These are phyloP conservation scores for Straminergon stramineum DNA, from an alignment of 225 moss, liverwort and hornwort species.

Conservation along the genomic window DNA sequence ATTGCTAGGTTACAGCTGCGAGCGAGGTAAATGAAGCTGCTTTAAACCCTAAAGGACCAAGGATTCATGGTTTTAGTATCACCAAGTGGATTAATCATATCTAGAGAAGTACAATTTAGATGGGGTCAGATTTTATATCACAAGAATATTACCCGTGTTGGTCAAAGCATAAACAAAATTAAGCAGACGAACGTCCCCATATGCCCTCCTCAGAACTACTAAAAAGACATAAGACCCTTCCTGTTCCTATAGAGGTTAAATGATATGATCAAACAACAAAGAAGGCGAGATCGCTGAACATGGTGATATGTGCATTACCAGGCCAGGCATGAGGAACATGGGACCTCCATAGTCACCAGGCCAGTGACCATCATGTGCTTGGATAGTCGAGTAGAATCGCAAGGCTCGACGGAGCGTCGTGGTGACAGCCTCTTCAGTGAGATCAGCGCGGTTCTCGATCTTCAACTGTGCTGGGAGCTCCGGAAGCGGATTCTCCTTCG, in stretches of 20 bases:
- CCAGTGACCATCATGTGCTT: constrained; percentile 95
- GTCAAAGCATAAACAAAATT: neutral
- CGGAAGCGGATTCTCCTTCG: constrained; percentile 56
- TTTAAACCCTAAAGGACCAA: neutral
- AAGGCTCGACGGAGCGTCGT: constrained; percentile 58
- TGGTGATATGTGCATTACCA: constrained; percentile 30
- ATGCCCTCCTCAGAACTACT: neutral
- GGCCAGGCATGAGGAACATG: constrained; percentile 95
- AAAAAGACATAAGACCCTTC: neutral
- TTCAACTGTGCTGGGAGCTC: constrained; percentile 48
- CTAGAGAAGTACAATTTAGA: neutral
- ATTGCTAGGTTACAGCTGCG: neutral
- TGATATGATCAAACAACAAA: neutral
- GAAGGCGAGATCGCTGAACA: neutral
- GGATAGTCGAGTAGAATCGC: constrained; percentile 79
- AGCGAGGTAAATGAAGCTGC: neutral
- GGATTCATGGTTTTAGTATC: neutral
- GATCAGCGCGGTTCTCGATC: constrained; percentile 22
- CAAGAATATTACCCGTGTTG: neutral
- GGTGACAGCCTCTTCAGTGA: constrained; percentile 54
- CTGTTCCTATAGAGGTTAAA: neutral
- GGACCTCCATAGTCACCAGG: constrained; percentile 95
- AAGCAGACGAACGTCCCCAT: neutral
- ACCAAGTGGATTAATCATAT: neutral
- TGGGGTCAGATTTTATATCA: neutral